A percentile compares a stretch with the other conserved stretches of the same genome.
phyloP scores from a whole-genome alignment of 139 green algal species.

The Chlamydomonas incerta region DNA sequence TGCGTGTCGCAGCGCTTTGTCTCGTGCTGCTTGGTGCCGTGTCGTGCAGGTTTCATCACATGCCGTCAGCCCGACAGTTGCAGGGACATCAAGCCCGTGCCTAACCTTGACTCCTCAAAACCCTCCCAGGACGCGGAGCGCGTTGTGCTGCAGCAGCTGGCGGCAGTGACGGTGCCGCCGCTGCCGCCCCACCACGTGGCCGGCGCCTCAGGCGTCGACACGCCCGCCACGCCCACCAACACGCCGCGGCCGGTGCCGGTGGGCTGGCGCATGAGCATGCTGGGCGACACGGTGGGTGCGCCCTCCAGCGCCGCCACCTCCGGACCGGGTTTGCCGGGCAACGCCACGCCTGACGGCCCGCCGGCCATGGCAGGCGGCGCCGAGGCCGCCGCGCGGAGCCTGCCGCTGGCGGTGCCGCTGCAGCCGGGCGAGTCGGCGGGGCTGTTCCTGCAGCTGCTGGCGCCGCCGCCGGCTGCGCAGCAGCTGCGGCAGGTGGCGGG shows the following conservation, averaged over 20 bases:
- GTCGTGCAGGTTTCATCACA: too few relatives aligned
- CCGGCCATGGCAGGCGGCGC: too few relatives aligned
- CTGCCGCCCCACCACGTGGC: background rate
- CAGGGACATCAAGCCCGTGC: too few relatives aligned
- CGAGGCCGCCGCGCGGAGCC: background rate
- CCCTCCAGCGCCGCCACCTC: too few relatives aligned
- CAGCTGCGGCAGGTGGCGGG: background rate
- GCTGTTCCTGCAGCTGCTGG: slow-evolving; percentile 48
- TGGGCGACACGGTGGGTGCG: background rate
- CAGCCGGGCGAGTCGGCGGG: slow-evolving; percentile 45
- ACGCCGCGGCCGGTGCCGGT: background rate
- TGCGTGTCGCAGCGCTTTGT: too few relatives aligned
- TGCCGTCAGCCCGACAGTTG: too few relatives aligned
- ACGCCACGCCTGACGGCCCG: too few relatives aligned
- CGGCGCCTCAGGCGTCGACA: background rate
- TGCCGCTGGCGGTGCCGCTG: slow-evolving; percentile 46
- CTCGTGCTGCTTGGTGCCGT: too few relatives aligned
- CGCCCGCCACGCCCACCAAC: background rate
- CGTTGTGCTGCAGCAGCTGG: slow-evolving; percentile 40
- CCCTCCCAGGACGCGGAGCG: slow-evolving; percentile 35
- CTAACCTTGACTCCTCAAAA: too few relatives aligned
- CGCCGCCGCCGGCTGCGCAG: slow-evolving; percentile 25
- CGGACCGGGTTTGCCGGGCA: too few relatives aligned
- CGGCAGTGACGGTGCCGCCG: slow-evolving; percentile 20
- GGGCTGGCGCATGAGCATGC: slow-evolving; percentile 41